Evolutionary conservation across 2,329 filamentous ascomycete species (phyloP).

Genomic region (Colletotrichum trifolii): DNA sequence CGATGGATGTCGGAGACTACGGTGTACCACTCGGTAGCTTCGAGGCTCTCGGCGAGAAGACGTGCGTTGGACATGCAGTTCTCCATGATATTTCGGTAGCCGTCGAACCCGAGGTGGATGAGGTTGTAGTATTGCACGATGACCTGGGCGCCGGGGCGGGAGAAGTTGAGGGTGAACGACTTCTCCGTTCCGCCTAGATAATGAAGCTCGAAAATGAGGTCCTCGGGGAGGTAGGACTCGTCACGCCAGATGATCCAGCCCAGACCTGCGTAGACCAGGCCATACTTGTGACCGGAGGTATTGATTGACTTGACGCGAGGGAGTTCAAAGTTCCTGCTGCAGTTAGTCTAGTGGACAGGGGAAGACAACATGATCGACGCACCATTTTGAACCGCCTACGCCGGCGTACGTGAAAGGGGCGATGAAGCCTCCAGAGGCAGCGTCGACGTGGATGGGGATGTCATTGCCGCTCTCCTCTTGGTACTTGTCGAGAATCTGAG

Average conservation of each 20-base stretch:
- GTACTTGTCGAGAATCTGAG: conserved; percentile 71
- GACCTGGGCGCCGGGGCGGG: conserved; percentile 74
- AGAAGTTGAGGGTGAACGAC: conserved; percentile 78
- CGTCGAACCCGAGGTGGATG: conserved; percentile 74
- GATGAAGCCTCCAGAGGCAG: conserved; percentile 70
- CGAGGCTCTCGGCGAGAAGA: conserved; percentile 70
- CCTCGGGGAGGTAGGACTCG: conserved; percentile 71
- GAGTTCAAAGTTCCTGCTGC: conserved; percentile 66
- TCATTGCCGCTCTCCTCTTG: conserved; percentile 70
- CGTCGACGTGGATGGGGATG: conserved; percentile 76
- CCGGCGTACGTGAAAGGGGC: conserved; percentile 69
- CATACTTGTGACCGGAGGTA: conserved; percentile 69
- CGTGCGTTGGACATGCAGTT: conserved; percentile 74
- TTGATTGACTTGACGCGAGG: conserved; percentile 76
- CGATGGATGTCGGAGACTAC: conserved; percentile 75
- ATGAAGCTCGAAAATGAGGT: conserved; percentile 76
- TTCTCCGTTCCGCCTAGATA: conserved; percentile 79
- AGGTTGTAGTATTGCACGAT: conserved; percentile 80
- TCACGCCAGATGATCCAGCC: conserved; percentile 80
- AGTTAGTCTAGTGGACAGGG: neutral
- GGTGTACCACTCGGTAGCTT: conserved; percentile 74
- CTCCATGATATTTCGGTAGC: conserved; percentile 74
- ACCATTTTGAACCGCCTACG: conserved; percentile 69
- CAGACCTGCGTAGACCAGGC: conserved; percentile 73
- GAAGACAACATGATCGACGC: conserved; percentile 30